Conservation (phyloP, 208 protist genomes). For the Balamuthia mandrillaris region DNA sequence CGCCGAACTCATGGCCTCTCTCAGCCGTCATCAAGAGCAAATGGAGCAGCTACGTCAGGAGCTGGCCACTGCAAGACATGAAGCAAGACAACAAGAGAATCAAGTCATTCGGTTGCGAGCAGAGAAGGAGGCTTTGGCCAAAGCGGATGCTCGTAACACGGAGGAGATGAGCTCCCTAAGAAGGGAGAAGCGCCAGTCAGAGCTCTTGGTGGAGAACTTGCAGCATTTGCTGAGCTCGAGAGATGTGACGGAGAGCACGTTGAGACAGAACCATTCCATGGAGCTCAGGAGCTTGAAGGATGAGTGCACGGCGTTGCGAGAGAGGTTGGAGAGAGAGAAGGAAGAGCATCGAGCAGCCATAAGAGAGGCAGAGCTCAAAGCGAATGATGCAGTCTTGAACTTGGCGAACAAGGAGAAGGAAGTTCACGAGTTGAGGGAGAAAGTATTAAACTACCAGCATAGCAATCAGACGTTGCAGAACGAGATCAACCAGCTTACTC, state of each 20-base stretch:
- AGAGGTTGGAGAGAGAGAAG: neutral
- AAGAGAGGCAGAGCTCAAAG: neutral
- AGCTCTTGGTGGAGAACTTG: neutral
- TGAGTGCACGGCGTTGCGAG: neutral
- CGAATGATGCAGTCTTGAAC: neutral
- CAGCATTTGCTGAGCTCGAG: neutral
- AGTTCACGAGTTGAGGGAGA: neutral
- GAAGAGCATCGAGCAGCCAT: neutral
- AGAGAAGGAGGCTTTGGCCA: slow-evolving; percentile 4
- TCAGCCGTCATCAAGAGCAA: neutral
- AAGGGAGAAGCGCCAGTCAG: neutral
- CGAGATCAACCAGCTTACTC: too few species aligned
- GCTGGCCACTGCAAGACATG: neutral
- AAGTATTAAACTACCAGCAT: too few species aligned
- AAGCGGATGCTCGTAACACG: neutral
- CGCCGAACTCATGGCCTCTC: neutral
- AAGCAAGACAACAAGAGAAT: neutral
- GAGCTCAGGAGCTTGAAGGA: neutral
- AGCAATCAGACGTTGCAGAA: too few species aligned
- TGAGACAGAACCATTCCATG: neutral
- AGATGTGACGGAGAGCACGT: neutral
- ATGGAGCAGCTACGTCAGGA: neutral
- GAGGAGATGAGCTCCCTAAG: neutral
- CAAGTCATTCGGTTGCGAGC: neutral
- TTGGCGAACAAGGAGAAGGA: neutral